Evolutionary conservation across 2,329 filamentous ascomycete species (phyloP).

Genomic region (Volutella citrinella): DNA sequence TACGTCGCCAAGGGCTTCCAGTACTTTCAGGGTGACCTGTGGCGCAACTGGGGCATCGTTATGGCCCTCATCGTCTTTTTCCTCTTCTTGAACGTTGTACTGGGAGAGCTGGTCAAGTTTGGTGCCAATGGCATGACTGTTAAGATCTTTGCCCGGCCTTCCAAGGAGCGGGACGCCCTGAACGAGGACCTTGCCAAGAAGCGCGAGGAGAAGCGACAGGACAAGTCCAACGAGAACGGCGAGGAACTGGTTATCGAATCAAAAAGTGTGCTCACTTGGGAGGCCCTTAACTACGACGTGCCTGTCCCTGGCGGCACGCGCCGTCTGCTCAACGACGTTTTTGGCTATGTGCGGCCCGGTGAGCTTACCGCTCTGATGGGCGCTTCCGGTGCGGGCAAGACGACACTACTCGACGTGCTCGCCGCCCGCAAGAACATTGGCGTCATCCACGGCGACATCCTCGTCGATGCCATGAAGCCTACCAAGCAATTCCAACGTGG

Average conservation of each 20-base stretch:
- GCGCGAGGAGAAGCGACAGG: slow-evolving; percentile 34
- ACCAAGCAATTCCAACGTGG: slow-evolving; percentile 86
- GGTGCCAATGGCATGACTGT: slow-evolving; percentile 55
- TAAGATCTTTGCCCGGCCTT: slow-evolving; percentile 69
- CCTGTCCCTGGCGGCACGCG: slow-evolving; percentile 76
- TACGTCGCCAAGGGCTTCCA: slow-evolving; percentile 43
- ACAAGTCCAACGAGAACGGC: slow-evolving; percentile 49
- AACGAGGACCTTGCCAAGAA: slow-evolving; percentile 47
- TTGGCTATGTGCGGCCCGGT: slow-evolving; percentile 92
- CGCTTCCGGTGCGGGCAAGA: slow-evolving; percentile 91
- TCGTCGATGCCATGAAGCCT: slow-evolving; percentile 61
- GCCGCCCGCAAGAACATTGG: slow-evolving; percentile 86
- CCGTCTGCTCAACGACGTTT: slow-evolving; percentile 78
- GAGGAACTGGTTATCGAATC: slow-evolving; percentile 49
- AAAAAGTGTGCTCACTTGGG: slow-evolving; percentile 82
- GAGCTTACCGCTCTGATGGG: slow-evolving; percentile 89
- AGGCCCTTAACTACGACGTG: slow-evolving; percentile 72
- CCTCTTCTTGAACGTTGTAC: slow-evolving; percentile 58
- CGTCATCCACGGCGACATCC: slow-evolving; percentile 81
- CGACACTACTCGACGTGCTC: slow-evolving; percentile 81
- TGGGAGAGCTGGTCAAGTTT: slow-evolving; percentile 62
- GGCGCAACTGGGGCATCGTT: slow-evolving; percentile 71
- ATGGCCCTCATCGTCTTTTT: slow-evolving; percentile 62
- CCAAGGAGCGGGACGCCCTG: slow-evolving; percentile 48
- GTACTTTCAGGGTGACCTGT: slow-evolving; percentile 59